These are phyloP conservation scores for Chloropicon primus DNA, from an alignment of 139 green algal species.

Conservation along the genomic window DNA sequence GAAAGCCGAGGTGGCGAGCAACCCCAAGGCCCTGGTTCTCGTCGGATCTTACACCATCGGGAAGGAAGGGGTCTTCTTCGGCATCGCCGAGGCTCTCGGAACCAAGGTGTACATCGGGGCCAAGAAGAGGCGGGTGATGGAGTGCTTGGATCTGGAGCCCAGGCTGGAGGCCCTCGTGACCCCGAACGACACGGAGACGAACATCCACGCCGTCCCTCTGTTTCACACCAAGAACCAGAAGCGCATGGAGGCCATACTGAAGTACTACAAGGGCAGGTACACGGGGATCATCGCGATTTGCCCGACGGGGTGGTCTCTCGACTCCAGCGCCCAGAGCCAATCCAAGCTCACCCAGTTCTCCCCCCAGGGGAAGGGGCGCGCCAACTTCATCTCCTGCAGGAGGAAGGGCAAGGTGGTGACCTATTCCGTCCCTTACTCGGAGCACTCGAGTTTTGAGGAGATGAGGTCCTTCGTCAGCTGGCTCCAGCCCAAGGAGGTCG, in stretches of 20 bases:
- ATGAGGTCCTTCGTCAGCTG: neutral
- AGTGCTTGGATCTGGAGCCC: slow-evolving; percentile 34
- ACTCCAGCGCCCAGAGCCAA: neutral
- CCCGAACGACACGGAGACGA: slow-evolving; percentile 54
- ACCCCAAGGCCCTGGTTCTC: slow-evolving; percentile 66
- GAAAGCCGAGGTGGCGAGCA: slow-evolving; percentile 62
- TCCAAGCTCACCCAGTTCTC: neutral
- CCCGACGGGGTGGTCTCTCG: neutral
- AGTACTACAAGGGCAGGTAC: slow-evolving; percentile 21
- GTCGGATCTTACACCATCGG: slow-evolving; percentile 81
- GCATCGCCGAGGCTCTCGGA: slow-evolving; percentile 47
- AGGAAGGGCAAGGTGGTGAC: slow-evolving; percentile 25
- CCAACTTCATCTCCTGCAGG: neutral
- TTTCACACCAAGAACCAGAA: slow-evolving; percentile 50
- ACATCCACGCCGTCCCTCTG: slow-evolving; percentile 65
- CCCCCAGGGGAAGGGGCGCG: neutral
- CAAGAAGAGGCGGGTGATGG: slow-evolving; percentile 46
- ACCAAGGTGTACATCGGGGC: slow-evolving; percentile 57
- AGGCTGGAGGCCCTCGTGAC: slow-evolving; percentile 51
- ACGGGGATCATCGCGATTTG: slow-evolving; percentile 7
- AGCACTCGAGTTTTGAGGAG: slow-evolving; percentile 31
- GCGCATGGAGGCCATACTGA: slow-evolving; percentile 41
- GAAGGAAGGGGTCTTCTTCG: slow-evolving; percentile 82
- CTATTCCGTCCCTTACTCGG: slow-evolving; percentile 37
- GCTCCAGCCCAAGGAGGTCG: neutral